Base-by-base conservation (phyloP, 371 early-diverging fungal genomes). In the Mortierella sp. region DNA sequence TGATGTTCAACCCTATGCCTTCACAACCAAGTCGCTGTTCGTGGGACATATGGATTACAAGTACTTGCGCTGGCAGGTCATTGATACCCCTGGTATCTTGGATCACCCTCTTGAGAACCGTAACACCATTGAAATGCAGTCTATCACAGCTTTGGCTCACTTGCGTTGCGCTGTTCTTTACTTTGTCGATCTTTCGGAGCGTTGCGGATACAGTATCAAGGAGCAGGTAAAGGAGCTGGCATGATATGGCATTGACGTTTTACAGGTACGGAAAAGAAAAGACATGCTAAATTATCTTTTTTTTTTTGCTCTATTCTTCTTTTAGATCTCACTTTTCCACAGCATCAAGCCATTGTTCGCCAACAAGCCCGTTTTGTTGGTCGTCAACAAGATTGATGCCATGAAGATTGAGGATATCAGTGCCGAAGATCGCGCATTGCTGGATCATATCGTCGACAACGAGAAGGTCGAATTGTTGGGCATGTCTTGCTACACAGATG, bases 31-130 rank as follows among this genome's bases (percentile, higher is more conserved):
- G 88, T 97, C 96, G 17, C 89, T 99, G 70, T 99, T 99, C 88
- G 99, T 99, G 31, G 99, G 99, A 51, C 99, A 99, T 85, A 99
- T 99, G 99, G 99, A 99, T 86, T 99, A 99, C 93, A 96, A 98
- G 84, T 98, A 99, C 85, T 89, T 99, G 85, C 89, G 99, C 84
- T 99, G 99, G 99, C 99, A 99, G 87, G 91, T 98, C n/a, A 98
- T 99, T 70, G 99, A 99, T 86, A 99, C 99, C 17, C 99, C 99
- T 10, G 99, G 99, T 76, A 98, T 99, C 82, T 89, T 99, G 66
- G 99, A 99, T 88, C 99, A 99, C 84, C 98, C 99, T 34, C 90
- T 99, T 54, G 99, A 99, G 88, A 96, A 99, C 79, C 94, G 99
- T 81, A 99, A 99, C 88, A 99, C 99, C 28, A 99, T 99, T 82